Percentiles rank a stretch among this genome's conserved stretches.
These are phyloP conservation scores for Xylariaceae sp. DNA, from an alignment of 2,329 filamentous ascomycete genomes.

Conservation along the genomic window DNA sequence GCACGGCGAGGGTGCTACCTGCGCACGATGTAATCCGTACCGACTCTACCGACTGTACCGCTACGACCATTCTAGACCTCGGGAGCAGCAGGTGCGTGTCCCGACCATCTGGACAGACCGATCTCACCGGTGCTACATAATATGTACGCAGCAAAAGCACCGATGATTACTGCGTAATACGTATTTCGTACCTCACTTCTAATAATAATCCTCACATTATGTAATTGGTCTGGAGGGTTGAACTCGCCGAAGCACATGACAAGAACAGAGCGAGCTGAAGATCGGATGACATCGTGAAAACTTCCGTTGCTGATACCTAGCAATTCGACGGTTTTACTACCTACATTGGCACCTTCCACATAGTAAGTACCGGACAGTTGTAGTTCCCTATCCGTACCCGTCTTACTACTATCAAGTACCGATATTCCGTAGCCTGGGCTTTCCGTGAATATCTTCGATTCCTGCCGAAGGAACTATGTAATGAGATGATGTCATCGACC, in stretches of 20 bases:
- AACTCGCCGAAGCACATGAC: no score
- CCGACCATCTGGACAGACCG: neutral
- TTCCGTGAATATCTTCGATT: neutral
- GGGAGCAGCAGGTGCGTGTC: neutral
- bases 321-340: no score
- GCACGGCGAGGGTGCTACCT: neutral
- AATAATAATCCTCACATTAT: neutral
- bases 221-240: neutral
- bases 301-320: no score
- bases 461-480: neutral
- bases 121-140: neutral
- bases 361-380: neutral
- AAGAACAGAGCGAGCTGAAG: no score
- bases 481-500: conserved; percentile 11
- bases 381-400: neutral
- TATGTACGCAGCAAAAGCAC: neutral
- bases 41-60: neutral
- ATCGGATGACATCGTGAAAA: no score
- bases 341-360: no score
- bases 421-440: neutral
- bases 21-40: neutral
- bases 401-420: neutral
- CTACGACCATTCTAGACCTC: neutral
- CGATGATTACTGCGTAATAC: no score
- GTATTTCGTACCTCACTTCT: no score